These are phyloP conservation scores for Cokeromyces recurvatus DNA, from an alignment of 371 early-diverging fungal genomes.

Conservation along the genomic window DNA sequence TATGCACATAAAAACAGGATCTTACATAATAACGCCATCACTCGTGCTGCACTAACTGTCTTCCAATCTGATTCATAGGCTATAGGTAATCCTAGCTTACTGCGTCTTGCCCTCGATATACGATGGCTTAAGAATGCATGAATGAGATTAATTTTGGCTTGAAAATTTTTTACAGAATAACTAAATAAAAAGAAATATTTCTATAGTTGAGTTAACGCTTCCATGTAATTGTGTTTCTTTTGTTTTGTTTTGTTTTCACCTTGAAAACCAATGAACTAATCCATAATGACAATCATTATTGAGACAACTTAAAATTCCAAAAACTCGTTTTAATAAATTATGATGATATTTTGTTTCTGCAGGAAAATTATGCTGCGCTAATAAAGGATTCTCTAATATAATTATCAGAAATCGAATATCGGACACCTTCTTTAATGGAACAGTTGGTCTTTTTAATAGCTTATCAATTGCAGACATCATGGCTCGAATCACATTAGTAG, in stretches of 20 bases:
- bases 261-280: slow-evolving; percentile 75
- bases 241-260: slow-evolving; percentile 28
- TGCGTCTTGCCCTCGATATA: slow-evolving; percentile 56
- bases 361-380: slow-evolving; percentile 59
- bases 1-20: too few species aligned
- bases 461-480: slow-evolving; percentile 78
- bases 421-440: slow-evolving; percentile 44
- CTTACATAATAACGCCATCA: slow-evolving; percentile 84
- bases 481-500: slow-evolving; percentile 55
- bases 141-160: slow-evolving; percentile 71
- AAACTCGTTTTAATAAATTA: slow-evolving; percentile 62
- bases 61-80: slow-evolving; percentile 81
- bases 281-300: slow-evolving; percentile 75
- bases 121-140: slow-evolving; percentile 79
- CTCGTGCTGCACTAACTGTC: slow-evolving; percentile 78
- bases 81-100: slow-evolving; percentile 26
- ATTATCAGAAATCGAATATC: slow-evolving; percentile 82
- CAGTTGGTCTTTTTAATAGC: slow-evolving; percentile 74
- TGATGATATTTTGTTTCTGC: slow-evolving; percentile 71
- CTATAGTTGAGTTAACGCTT: not conserved
- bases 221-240: not conserved
- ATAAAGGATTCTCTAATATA: slow-evolving; percentile 78
- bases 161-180: slow-evolving; percentile 57
- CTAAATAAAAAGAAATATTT: too few species aligned
- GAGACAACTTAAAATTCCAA: slow-evolving; percentile 72